A percentile compares a stretch with the other conserved stretches of the same genome.
Evolutionary conservation across 768 basidiomycete species (phyloP).

Genomic region (Paxillus rubicundulus): DNA sequence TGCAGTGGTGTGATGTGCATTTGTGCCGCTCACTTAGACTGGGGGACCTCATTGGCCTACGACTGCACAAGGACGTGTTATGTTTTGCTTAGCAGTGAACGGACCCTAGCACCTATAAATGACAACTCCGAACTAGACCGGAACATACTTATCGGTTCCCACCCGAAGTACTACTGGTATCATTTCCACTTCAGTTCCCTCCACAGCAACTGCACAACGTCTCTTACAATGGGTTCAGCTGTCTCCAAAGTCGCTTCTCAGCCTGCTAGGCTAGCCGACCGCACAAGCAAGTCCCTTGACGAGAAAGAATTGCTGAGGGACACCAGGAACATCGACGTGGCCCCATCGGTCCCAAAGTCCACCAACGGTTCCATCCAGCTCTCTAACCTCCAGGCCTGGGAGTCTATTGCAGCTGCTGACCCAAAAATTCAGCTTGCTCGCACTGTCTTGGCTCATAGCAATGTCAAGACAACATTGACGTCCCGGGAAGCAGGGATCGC

Average conservation of each 20-base stretch:
- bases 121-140: background rate
- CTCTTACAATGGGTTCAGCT: conserved; percentile 23
- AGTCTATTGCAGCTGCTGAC: conserved; percentile 48
- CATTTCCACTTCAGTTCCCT: conserved; percentile 2
- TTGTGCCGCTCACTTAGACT: too few species aligned
- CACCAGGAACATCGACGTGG: background rate
- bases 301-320: conserved; percentile 19
- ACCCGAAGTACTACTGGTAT: conserved; percentile 14
- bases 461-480: conserved; percentile 62
- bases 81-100: conserved; percentile 3
- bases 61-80: background rate
- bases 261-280: conserved; percentile 19
- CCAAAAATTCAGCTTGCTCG: conserved; percentile 73
- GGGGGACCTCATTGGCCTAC: too few species aligned
- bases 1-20: too few species aligned
- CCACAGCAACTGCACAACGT: background rate
- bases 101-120: background rate
- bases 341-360: conserved; percentile 36
- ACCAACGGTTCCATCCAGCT: conserved; percentile 59
- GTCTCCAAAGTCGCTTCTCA: conserved; percentile 25
- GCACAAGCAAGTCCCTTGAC: conserved; percentile 19
- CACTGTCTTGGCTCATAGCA: conserved; percentile 66
- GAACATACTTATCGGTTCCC: background rate
- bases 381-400: conserved; percentile 65
- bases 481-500: conserved; percentile 59